Conservation (phyloP, 306 rosid genomes). For the Trifolium fragiferum region DNA sequence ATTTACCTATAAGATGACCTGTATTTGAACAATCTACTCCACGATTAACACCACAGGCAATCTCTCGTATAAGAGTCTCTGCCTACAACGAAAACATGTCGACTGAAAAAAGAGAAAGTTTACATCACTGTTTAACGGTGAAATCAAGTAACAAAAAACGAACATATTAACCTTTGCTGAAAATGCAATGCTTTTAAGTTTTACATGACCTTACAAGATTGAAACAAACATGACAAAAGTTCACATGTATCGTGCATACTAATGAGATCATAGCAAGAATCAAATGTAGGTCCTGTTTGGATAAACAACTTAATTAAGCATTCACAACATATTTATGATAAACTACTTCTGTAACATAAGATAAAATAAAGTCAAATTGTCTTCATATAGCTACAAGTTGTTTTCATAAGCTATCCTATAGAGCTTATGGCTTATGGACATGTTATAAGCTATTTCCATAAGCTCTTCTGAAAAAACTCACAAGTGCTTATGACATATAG, state of each 20-base stretch:
- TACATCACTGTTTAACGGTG: too few relatives aligned
- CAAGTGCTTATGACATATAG: not conserved
- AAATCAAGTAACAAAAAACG: too few relatives aligned
- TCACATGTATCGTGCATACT: not conserved
- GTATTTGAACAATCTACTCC: conserved; percentile 19
- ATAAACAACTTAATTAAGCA: too few relatives aligned
- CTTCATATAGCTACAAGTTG: too few relatives aligned
- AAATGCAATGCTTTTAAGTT: too few relatives aligned
- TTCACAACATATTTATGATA: not conserved
- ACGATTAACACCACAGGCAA: conserved; percentile 19
- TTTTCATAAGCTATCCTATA: too few relatives aligned
- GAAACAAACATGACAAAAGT: not conserved
- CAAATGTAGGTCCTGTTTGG: not conserved
- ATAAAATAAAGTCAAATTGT: too few relatives aligned
- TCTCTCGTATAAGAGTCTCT: conserved; percentile 16
- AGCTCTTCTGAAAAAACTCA: not conserved
- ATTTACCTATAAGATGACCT: conserved; percentile 26
- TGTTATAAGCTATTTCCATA: not conserved
- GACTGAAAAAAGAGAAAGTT: conserved; percentile 11
- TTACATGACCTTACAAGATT: too few relatives aligned
- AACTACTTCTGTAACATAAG: not conserved
- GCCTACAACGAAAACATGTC: conserved; percentile 13
- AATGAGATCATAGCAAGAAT: conserved; percentile 25
- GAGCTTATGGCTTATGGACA: not conserved
- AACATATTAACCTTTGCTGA: too few relatives aligned